Base-by-base conservation (phyloP, 1,139 yeast genomes). In the Nadsonia commutata region DNA sequence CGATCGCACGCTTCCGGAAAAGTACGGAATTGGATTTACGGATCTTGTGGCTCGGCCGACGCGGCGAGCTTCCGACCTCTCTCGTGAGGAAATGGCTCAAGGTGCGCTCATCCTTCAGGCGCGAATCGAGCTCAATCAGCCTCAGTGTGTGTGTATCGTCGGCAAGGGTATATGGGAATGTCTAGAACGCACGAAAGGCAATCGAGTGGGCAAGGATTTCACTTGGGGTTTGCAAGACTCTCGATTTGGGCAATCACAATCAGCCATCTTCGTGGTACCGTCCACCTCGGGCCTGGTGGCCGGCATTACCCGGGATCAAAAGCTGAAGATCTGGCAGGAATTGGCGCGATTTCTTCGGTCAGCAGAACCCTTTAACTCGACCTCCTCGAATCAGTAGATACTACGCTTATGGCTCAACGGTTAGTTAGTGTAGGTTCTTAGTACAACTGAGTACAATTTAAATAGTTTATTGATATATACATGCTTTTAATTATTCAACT, bases 131-230 rank as follows among this genome's bases (percentile, higher is more conserved):
- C 41, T 41, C 1, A 51, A 65, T 36, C 45, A 55, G 2, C 75
- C 80, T 0, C 52, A 58, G 33, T 63, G 65, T 39, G 62, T 80
- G 0, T 78, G 80, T 31, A 60, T 81, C 27, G 72, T 81, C 2
- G 94, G 94, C 0, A 80, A 80, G 51, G 88, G 88, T 0, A 78
- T 81, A n/a, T 81, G 86, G 85, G 85, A 79, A 60, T 80, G 1
- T 67, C 72, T 45, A 65, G 61, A 44, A 61, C 59, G 51, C 56
- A 65, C 42, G 43, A 53, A 1, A 62, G 63, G 20, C 48, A 46
- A 20, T 39, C 51, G 11, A 43, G 54, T 18, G 43, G 48, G 7
- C 38, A 50, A 22, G 47, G 43, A 46, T 8, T 70, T 70, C 45
- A 31, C 53, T 18, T 81, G 81, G 76, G 90, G 88, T 0, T 52